Evolutionary conservation across 768 basidiomycete species (phyloP), one percentile per base, ranked within the genome.

Genomic region (Cyathus striatus): DNA sequence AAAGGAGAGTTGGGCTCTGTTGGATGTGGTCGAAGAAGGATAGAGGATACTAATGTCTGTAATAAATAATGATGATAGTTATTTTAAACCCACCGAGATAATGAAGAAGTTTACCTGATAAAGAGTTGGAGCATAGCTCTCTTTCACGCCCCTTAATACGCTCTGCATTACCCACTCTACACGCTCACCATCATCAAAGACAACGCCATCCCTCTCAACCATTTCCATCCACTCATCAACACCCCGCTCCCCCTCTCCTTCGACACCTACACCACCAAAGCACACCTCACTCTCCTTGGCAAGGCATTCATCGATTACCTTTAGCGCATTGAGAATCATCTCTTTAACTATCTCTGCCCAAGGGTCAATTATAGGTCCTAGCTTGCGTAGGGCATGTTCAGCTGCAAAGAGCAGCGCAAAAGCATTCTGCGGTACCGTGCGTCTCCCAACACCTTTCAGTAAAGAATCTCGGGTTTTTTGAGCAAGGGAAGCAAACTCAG

Each of bases 121-220:
- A 13, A 93, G 63, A 35, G 55, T 60, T 2, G 73, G 76, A 13
- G 84, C 90, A 61, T 75, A 81, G 46, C 67, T 69, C 49, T 83
- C 85, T 43, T 61, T 73, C 52, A 89, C 68, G 0, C 86, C 77
- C 52, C 85, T 55, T 55, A 79, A 57, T 43, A 85, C 57, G 26
- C 81, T 67, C 5, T 78, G 76, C 75, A 93, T 81, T 1, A 86
- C 74, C 76, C 76, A 77, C 34, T 89, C 84, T 0, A 95, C 79
- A 41, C 83, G 66, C 50, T 97, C 92, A 1, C 65, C 71, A 54
- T 91, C 88, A 49, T 85, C 84, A 55, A 90, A 90, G 22, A 79
- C 68, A 1, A 75, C 79, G 0, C 86, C 88, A 46, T 88, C 82
- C 1, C 74, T 72, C 47, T 84, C 78, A 65, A 94, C 74, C 35